Percentiles rank a stretch among this genome's conserved stretches.
Conservation (phyloP, 2,329 filamentous ascomycete species). For the Westerdykella ornata region DNA sequence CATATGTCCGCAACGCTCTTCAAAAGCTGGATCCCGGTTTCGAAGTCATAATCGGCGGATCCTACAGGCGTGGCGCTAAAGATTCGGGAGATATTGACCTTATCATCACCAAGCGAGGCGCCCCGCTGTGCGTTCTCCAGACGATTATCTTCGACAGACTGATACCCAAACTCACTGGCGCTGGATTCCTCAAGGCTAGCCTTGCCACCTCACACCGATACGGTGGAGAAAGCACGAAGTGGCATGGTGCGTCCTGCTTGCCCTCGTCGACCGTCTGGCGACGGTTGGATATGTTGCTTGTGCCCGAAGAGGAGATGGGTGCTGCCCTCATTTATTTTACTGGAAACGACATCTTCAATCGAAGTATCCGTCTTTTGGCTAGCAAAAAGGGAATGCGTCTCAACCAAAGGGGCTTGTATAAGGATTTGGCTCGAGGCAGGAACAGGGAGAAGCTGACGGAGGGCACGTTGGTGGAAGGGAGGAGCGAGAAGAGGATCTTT, state of each 20-base stretch:
- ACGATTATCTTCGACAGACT: conserved; percentile 58
- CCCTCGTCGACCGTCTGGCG: conserved; percentile 59
- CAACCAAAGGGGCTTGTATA: conserved; percentile 76
- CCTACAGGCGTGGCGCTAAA: conserved; percentile 71
- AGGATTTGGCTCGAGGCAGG: conserved; percentile 57
- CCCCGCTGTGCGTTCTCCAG: conserved; percentile 50
- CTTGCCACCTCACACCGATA: conserved; percentile 54
- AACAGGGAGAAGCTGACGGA: conserved; percentile 56
- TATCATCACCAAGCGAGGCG: conserved; percentile 65
- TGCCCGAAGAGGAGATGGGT: conserved; percentile 71
- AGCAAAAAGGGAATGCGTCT: conserved; percentile 74
- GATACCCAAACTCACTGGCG: conserved; percentile 53
- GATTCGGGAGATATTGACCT: conserved; percentile 79
- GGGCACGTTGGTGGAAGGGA: conserved; percentile 65
- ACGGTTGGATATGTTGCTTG: conserved; percentile 76
- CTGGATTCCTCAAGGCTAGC: conserved; percentile 61
- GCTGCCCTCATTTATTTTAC: conserved; percentile 93
- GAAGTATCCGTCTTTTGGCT: conserved; percentile 73
- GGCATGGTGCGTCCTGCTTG: conserved; percentile 78
- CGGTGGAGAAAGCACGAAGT: conserved; percentile 62
- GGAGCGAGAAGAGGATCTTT: conserved; percentile 73
- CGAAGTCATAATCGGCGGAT: conserved; percentile 70
- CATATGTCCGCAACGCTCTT: conserved; percentile 56
- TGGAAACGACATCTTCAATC: conserved; percentile 90
- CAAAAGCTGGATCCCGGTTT: conserved; percentile 55